phyloP scores from a whole-genome alignment of 345 rosid species.

The Trapa bicornis region DNA sequence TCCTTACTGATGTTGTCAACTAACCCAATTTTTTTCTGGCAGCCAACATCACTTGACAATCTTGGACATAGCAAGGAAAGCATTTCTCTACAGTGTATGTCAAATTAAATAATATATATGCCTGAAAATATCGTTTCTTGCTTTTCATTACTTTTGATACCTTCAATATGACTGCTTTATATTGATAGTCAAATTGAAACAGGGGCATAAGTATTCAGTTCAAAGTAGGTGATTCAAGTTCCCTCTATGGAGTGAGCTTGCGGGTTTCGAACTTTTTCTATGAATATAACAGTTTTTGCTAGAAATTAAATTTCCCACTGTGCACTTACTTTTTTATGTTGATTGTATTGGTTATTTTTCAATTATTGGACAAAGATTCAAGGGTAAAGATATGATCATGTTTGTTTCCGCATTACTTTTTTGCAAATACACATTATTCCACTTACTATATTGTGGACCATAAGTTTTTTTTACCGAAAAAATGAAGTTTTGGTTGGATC shows the following conservation, averaged over 20 bases:
- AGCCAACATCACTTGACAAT: conserved; percentile 77
- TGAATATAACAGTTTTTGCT: neutral
- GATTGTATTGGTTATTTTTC: neutral
- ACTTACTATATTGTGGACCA: neutral
- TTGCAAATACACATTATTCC: neutral
- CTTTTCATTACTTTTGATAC: neutral
- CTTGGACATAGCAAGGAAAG: conserved; percentile 92
- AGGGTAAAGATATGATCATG: neutral
- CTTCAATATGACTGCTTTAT: neutral
- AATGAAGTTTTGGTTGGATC: neutral
- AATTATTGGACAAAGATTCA: neutral
- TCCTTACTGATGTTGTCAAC: neutral
- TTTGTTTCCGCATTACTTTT: neutral
- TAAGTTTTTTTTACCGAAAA: neutral
- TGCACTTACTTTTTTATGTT: neutral
- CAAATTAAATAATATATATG: neutral
- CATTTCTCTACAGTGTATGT: conserved; percentile 92
- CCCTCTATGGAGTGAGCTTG: neutral
- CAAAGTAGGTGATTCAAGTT: neutral
- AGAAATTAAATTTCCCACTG: neutral
- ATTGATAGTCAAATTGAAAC: neutral
- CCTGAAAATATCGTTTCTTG: neutral
- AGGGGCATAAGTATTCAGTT: neutral
- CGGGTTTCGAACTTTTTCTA: neutral
- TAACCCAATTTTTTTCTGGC: conserved; percentile 19